Conservation (phyloP, 2,329 filamentous ascomycete species). For the Coniochaeta sp. region DNA sequence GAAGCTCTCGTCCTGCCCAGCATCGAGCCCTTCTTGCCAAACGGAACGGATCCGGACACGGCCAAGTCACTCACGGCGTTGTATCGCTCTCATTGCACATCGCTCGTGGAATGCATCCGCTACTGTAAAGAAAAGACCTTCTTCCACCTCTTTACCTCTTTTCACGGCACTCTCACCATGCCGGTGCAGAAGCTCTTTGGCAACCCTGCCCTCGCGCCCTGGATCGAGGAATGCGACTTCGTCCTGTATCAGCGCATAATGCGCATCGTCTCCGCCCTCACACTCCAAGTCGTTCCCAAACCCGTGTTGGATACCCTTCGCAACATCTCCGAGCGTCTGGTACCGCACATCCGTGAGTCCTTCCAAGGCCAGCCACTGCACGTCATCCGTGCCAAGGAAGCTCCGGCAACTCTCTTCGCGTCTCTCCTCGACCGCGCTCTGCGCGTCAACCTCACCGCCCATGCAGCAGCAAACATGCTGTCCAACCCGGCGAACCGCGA, state of each 20-base stretch:
- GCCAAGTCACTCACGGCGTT: constrained; percentile 79
- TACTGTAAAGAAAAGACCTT: constrained; percentile 97
- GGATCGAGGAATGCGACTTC: constrained; percentile 95
- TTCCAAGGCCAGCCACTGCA: constrained; percentile 81
- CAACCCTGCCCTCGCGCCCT: constrained; percentile 71
- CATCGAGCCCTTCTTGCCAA: constrained; percentile 73
- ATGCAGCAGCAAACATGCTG: constrained; percentile 88
- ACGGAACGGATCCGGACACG: constrained; percentile 76
- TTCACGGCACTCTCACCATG: constrained; percentile 93
- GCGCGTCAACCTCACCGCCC: constrained; percentile 86
- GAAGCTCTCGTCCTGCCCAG: constrained; percentile 63
- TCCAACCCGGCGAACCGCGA: constrained; percentile 83
- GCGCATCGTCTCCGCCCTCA: constrained; percentile 79
- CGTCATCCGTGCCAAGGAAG: constrained; percentile 78
- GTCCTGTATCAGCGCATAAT: constrained; percentile 97
- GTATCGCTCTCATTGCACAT: constrained; percentile 92
- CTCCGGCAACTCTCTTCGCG: constrained; percentile 82
- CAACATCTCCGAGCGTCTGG: constrained; percentile 76
- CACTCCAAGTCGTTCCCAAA: constrained; percentile 84
- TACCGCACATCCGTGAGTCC: constrained; percentile 73
- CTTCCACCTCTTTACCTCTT: constrained; percentile 88
- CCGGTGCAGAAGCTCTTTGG: constrained; percentile 90
- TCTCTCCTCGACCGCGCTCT: constrained; percentile 79
- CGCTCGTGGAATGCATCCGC: constrained; percentile 87
- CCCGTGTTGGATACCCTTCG: constrained; percentile 79